Base-by-base conservation (phyloP, 805 yeast genomes). In the Candida sakaeoensis region DNA sequence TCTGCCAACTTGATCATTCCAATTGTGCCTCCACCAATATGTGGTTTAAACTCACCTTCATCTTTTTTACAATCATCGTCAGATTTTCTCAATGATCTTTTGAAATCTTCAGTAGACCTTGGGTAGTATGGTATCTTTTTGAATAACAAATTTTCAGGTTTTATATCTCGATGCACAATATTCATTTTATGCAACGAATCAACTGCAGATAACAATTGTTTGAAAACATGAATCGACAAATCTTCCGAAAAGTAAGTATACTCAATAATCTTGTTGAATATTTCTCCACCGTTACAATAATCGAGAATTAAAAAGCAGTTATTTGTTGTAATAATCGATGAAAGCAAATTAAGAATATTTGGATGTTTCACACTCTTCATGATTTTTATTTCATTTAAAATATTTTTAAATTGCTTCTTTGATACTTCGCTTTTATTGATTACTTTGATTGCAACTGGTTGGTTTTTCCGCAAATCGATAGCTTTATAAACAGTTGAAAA, bases 401-500 rank as follows among this genome's bases (percentile, higher is more conserved):
- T 80, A 32, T 80, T 75, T 37, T 73, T 65, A 9, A 76, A 63
- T 49, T 78, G 82, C 34, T 74, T 74, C 17, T 54, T 42, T 37
- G 70, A 65, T 70, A 82, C 65, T 39, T 72, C 70, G 33, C 62
- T 60, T 55, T 87, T 87, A 49, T 77, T 72, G 33, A 88, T 85
- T 43, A 85, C 75, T 53, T 87, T 87, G 52, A 87, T 76, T 9
- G 96, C 96, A 12, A 86, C 81, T 5, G 68, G 55, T 3, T 61
- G 47, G 14, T 42, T 26, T 16, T 12, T 18, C 2, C 15, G 13
- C 5, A 30, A 13, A 50, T 82, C 81, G 12, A 66, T 55, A 0
- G 95, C 95, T 54, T 75, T 80, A 65, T 80, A 86, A 4, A 91
- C 98, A 9, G 77, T 73, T 2, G 95, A 86, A 57, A 91, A 90